These are phyloP conservation scores for Camellia lanceoleosa DNA, from an alignment of 148 eudicot species.

Conservation along the genomic window DNA sequence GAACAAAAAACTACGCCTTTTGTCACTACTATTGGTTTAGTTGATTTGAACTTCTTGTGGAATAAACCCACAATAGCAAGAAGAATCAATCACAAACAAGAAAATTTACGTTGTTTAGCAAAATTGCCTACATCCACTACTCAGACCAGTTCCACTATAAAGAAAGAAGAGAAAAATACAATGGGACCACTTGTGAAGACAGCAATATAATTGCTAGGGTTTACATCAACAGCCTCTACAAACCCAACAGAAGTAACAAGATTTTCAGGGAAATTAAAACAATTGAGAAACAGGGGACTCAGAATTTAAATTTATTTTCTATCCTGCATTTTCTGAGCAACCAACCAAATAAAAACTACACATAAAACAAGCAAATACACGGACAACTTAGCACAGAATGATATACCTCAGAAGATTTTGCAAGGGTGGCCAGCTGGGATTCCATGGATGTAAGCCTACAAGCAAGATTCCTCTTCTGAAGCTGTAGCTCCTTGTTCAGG, in stretches of 20 bases:
- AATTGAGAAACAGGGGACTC: background rate
- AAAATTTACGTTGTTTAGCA: no score
- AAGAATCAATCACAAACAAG: no score
- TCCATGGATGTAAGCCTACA: slow-evolving; percentile 63
- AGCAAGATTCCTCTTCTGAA: slow-evolving; percentile 66
- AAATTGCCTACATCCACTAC: no score
- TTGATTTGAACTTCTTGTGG: no score
- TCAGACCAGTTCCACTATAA: no score
- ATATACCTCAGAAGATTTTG: slow-evolving; percentile 56
- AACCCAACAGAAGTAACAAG: background rate
- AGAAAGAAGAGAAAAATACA: no score
- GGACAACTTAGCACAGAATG: background rate
- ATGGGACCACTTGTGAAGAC: no score
- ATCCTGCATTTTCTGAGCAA: background rate
- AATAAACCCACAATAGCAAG: no score
- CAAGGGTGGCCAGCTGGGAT: slow-evolving; percentile 39
- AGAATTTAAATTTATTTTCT: background rate
- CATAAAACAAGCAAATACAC: background rate
- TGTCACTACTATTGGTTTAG: no score
- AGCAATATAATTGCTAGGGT: background rate
- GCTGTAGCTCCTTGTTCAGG: slow-evolving; percentile 71
- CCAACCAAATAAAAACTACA: background rate
- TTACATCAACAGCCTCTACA: no score
- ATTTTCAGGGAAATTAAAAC: background rate
- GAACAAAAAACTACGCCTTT: no score